A percentile compares a stretch with the other conserved stretches of the same genome.
These are phyloP conservation scores for Thraustotheca clavata DNA, from an alignment of 352 stramenopile genomes.

Conservation along the genomic window DNA sequence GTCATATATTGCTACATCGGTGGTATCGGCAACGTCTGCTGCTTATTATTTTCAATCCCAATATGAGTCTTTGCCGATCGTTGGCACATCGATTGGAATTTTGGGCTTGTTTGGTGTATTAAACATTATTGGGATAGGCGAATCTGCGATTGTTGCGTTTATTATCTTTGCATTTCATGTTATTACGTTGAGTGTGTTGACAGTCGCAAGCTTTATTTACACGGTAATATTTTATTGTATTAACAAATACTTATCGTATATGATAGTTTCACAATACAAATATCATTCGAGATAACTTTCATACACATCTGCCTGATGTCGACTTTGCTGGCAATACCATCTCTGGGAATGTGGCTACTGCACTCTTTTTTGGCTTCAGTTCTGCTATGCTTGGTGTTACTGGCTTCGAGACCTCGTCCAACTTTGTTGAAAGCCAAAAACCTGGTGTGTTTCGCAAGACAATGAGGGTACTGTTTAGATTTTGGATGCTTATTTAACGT, in stretches of 20 bases:
- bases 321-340: constrained; percentile 32
- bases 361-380: constrained; percentile 70
- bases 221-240: constrained; percentile 3
- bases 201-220: constrained; percentile 45
- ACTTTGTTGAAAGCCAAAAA: constrained; percentile 87
- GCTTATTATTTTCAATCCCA: constrained; percentile 51
- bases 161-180: constrained; percentile 81
- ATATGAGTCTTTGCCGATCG: constrained; percentile 29
- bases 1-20: constrained; percentile 85
- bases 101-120: constrained; percentile 80
- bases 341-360: constrained; percentile 39
- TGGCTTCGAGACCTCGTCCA: constrained; percentile 85
- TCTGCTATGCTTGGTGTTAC: constrained; percentile 86
- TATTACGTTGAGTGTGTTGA: constrained; percentile 63
- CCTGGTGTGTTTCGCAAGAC: constrained; percentile 78
- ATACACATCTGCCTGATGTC: constrained; percentile 51
- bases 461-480: constrained; percentile 78
- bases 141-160: constrained; percentile 75
- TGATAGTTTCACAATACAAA: constrained; percentile 35
- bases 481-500: constrained; percentile 74
- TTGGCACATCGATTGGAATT: constrained; percentile 38
- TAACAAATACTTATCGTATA: neutral
- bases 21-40: constrained; percentile 52
- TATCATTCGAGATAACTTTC: constrained; percentile 45
- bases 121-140: constrained; percentile 76